These are phyloP conservation scores for Cymbidium sinense DNA, from an alignment of 106 monocot genomes.

Conservation along the genomic window DNA sequence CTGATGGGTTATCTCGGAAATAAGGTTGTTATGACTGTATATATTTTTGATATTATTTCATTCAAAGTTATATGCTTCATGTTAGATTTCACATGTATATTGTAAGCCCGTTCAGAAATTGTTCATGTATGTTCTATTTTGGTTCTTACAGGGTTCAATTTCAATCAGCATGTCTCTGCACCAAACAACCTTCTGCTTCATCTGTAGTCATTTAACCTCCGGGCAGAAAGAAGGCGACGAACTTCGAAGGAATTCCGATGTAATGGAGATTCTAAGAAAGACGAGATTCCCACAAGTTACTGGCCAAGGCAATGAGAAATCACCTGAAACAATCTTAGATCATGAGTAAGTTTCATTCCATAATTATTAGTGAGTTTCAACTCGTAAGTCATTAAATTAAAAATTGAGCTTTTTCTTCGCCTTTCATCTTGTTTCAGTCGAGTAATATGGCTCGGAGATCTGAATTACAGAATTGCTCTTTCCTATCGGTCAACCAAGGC, in stretches of 20 bases:
- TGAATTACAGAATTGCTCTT: constrained; percentile 54
- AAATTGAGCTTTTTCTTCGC: neutral
- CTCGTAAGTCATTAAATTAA: neutral
- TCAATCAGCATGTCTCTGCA: constrained; percentile 63
- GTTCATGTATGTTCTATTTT: too few relatives aligned
- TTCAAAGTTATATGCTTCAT: neutral
- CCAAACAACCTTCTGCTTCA: constrained; percentile 63
- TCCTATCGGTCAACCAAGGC: constrained; percentile 53
- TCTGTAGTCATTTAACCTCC: constrained; percentile 58
- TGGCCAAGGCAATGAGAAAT: constrained; percentile 22
- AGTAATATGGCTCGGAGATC: constrained; percentile 55
- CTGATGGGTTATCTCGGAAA: constrained; percentile 74
- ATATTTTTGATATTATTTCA: neutral
- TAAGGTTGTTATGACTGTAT: constrained; percentile 28
- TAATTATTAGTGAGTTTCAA: neutral
- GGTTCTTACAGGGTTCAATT: constrained; percentile 33
- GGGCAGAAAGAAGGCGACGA: constrained; percentile 63
- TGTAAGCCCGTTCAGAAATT: neutral
- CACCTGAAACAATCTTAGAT: constrained; percentile 56
- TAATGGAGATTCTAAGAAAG: constrained; percentile 52
- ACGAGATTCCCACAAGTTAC: constrained; percentile 44
- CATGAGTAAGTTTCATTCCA: constrained; percentile 39
- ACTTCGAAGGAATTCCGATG: constrained; percentile 44
- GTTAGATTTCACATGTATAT: neutral
- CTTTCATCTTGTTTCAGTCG: constrained; percentile 24